These are phyloP conservation scores for Suillus occidentalis DNA, from an alignment of 768 basidiomycete species.

Conservation along the genomic window DNA sequence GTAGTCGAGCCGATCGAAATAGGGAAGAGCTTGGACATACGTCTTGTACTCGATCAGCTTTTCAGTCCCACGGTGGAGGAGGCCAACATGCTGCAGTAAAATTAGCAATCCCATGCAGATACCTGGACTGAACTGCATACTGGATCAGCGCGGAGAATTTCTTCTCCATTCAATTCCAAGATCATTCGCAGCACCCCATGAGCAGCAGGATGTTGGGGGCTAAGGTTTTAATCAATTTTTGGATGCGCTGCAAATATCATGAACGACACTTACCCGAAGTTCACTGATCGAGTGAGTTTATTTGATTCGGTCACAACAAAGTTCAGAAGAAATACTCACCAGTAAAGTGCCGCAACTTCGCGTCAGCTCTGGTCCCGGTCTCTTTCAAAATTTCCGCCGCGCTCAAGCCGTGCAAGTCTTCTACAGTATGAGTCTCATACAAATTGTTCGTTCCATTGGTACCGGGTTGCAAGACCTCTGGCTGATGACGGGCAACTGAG, in stretches of 20 bases:
- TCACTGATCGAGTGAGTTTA: slow-evolving; percentile 53
- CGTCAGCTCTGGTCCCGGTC: slow-evolving; percentile 65
- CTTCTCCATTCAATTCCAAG: slow-evolving; percentile 96
- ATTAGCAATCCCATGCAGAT: not conserved
- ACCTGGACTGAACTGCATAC: slow-evolving; percentile 39
- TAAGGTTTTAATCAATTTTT: slow-evolving; percentile 6
- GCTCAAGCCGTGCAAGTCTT: slow-evolving; percentile 80
- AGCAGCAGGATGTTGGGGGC: slow-evolving; percentile 95
- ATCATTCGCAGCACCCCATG: slow-evolving; percentile 98
- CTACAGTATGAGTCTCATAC: slow-evolving; percentile 72
- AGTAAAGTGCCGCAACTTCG: slow-evolving; percentile 91
- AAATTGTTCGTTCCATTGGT: slow-evolving; percentile 43
- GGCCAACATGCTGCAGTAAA: slow-evolving; percentile 77
- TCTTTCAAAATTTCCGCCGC: slow-evolving; percentile 82
- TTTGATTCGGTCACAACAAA: slow-evolving; percentile 12
- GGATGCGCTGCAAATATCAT: not conserved
- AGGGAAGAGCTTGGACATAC: slow-evolving; percentile 95
- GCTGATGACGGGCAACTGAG: slow-evolving; percentile 22
- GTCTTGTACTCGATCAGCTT: slow-evolving; percentile 99
- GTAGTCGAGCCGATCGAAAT: slow-evolving; percentile 98
- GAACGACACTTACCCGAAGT: slow-evolving; percentile 69
- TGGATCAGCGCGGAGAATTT: slow-evolving; percentile 84
- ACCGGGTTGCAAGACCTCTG: slow-evolving; percentile 26
- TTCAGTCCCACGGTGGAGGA: slow-evolving; percentile 96
- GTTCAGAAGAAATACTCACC: slow-evolving; percentile 46